Evolutionary conservation across 2,329 filamentous ascomycete species (phyloP).

Genomic region (Aspergillus latus): DNA sequence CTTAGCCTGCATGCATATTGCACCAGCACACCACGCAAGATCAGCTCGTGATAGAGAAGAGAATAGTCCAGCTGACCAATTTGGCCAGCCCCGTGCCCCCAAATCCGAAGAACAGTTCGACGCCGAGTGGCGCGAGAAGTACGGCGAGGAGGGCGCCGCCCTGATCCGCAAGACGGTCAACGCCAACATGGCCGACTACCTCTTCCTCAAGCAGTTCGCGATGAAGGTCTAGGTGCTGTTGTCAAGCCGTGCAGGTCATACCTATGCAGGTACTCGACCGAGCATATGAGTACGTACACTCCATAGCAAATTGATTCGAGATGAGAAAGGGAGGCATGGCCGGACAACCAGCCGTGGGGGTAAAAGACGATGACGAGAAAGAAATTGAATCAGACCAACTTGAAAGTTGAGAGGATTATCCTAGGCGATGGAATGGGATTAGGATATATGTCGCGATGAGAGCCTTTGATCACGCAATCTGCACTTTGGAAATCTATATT

Average conservation of each 20-base stretch:
- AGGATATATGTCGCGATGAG: constrained; percentile 27
- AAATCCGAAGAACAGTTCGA: constrained; percentile 57
- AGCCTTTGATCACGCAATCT: constrained; percentile 31
- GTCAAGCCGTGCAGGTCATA: neutral
- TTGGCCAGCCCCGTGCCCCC: constrained; percentile 29
- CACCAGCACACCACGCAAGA: neutral
- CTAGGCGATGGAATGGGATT: neutral
- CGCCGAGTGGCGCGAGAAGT: constrained; percentile 61
- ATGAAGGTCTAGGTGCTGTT: constrained; percentile 48
- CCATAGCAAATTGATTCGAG: neutral
- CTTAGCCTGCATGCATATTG: neutral
- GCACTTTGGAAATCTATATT: neutral
- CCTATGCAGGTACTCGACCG: neutral
- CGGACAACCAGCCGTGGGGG: neutral
- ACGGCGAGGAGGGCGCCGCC: constrained; percentile 58
- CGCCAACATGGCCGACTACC: constrained; percentile 60
- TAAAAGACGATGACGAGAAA: constrained; percentile 8
- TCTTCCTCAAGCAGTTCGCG: constrained; percentile 66
- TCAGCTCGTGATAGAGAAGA: neutral
- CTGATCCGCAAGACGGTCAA: constrained; percentile 61
- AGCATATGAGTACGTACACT: neutral
- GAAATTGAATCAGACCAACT: neutral
- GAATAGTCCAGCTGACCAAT: constrained; percentile 10
- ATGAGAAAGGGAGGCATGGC: neutral
- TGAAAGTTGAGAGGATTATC: neutral